Evolutionary conservation across 2,329 filamentous ascomycete genomes (phyloP), one percentile per base, ranked within the genome.

Genomic region (Didymellaceae sp.): DNA sequence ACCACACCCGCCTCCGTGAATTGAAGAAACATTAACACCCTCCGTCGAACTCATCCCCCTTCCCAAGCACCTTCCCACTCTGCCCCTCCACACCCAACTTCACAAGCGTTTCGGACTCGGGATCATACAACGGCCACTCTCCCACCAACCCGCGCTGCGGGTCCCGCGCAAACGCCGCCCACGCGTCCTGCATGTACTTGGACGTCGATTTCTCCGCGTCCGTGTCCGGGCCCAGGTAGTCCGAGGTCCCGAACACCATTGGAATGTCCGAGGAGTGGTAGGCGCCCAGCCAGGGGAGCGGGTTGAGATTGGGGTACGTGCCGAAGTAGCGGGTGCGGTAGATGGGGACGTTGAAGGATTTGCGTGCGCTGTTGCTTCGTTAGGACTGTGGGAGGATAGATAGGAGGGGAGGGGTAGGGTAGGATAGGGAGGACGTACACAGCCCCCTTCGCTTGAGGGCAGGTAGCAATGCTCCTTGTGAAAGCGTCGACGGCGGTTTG

Each of bases 11-110:
- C n/a, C n/a, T n/a, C n/a, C n/a, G n/a, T n/a, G n/a, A n/a, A n/a
- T n/a, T n/a, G n/a, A n/a, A n/a, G n/a, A 24, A 6, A n/a, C 14
- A 21, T 39, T 52, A 58, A 32, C 53, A 58, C 31, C 46, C 16
- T 14, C 16, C 55, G 56, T 66, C 62, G 42, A 57, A 66, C 17
- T 53, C 50, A 50, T 62, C 48, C 2, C 63, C 63, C 3, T 53
- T 61, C 9, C 65, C 69, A 58, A 72, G 70, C 3, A 74, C 61
- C 42, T 58, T 66, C 17, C 65, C 55, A 2, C 59, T 69, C 34
- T 71, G 54, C 7, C 57, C 57, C 14, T 45, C 55, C 16, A 58
- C 33, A 1, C 57, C 62, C 39, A 63, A 25, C 32, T 64, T 55
- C 11, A 64, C 40, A 34, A 66, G 33, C 5, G 54, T 60, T 11